Percentiles rank a stretch among this genome's conserved stretches.
phyloP scores from a whole-genome alignment of 805 yeast species.

The Tetrapisispora arboricola region DNA sequence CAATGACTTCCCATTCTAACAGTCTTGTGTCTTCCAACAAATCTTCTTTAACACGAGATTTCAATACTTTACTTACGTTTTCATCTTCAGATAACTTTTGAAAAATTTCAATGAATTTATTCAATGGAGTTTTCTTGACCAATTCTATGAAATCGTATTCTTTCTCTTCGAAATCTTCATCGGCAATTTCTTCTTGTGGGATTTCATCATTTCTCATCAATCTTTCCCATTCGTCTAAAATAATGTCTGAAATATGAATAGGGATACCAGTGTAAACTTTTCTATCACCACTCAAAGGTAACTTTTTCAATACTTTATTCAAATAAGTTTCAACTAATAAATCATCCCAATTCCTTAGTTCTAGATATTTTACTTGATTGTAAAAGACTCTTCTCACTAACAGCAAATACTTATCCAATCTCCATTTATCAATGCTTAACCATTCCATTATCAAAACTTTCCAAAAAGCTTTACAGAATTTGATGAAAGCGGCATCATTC shows the following conservation, averaged over 20 bases:
- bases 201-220: conserved; percentile 42
- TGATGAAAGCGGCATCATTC: conserved; percentile 31
- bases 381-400: conserved; percentile 68
- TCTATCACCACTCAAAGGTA: conserved; percentile 48
- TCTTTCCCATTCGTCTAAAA: conserved; percentile 72
- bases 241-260: conserved; percentile 75
- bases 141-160: conserved; percentile 25
- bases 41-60: conserved; percentile 55
- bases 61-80: conserved; percentile 48
- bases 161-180: conserved; percentile 33
- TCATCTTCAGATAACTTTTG: conserved; percentile 38
- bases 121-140: conserved; percentile 42
- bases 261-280: conserved; percentile 67
- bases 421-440: conserved; percentile 69
- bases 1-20: conserved; percentile 48
- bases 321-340: conserved; percentile 38
- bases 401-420: conserved; percentile 79
- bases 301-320: conserved; percentile 32
- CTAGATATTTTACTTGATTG: conserved; percentile 50
- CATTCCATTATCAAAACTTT: conserved; percentile 67
- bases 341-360: conserved; percentile 44
- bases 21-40: conserved; percentile 57
- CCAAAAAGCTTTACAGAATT: conserved; percentile 74
- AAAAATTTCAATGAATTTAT: conserved; percentile 50
- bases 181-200: conserved; percentile 36